These are phyloP conservation scores for Citrus trifoliata DNA, from an alignment of 345 rosid species.

Conservation along the genomic window DNA sequence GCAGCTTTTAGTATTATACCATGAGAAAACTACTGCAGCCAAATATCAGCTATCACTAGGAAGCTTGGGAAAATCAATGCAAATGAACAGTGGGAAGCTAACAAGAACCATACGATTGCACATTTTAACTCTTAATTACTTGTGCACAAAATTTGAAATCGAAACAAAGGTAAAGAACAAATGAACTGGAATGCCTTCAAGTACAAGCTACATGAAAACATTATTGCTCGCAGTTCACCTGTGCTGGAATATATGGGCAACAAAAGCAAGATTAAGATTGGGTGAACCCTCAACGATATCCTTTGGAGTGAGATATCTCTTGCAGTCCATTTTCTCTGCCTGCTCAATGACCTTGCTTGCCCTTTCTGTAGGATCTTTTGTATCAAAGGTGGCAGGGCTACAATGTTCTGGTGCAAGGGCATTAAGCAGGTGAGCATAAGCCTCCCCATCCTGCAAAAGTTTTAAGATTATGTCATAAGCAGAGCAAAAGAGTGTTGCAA, in stretches of 20 bases:
- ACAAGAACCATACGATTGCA: background rate
- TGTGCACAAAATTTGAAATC: background rate
- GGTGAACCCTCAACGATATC: slow-evolving; percentile 96
- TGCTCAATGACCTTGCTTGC: slow-evolving; percentile 83
- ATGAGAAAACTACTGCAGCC: background rate
- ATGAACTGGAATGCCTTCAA: background rate
- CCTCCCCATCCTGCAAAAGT: slow-evolving; percentile 84
- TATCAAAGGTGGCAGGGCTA: slow-evolving; percentile 42
- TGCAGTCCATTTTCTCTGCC: slow-evolving; percentile 96
- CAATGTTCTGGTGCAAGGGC: slow-evolving; percentile 92
- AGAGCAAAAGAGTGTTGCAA: slow-evolving; percentile 3
- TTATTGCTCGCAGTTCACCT: slow-evolving; percentile 44
- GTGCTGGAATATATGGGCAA: slow-evolving; percentile 91
- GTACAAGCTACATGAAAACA: background rate
- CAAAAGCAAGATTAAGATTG: slow-evolving; percentile 97
- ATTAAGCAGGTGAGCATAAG: slow-evolving; percentile 89
- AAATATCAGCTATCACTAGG: background rate
- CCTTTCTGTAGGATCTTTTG: slow-evolving; percentile 66
- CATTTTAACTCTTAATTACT: background rate
- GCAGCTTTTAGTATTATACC: background rate
- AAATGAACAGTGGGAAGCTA: background rate
- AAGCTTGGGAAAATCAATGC: background rate
- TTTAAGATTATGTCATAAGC: slow-evolving; percentile 20
- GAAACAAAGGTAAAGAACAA: background rate
- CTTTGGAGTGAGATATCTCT: slow-evolving; percentile 75